Base-by-base conservation (phyloP, 495 filamentous ascomycete genomes). In the Annulohypoxylon maeteangense region DNA sequence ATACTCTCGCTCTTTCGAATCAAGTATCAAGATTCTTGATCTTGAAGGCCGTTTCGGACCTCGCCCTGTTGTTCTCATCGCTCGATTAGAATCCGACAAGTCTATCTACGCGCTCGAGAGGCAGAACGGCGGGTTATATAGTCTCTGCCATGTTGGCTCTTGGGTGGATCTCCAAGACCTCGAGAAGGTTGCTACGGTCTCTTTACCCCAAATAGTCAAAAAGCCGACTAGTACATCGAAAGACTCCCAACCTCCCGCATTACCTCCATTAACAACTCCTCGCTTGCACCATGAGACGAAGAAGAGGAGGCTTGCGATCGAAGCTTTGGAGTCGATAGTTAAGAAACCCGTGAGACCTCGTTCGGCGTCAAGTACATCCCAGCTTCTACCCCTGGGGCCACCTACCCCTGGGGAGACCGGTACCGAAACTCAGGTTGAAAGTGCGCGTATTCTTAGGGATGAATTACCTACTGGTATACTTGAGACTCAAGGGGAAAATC, bases 31-130 rank as follows among this genome's bases (percentile, higher is more conserved):
- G 47, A 83, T 87, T 25, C 76, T 92, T 22, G 89, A 91, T 61
- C 80, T 85, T 48, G 87, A 89, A 57, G 78, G 84, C 27, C 86
- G 85, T 12, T 77, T 83, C 65, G 78, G 80, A 58, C 77, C 81
- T 16, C 80, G 82, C 5, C 84, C 84, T 27, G 81, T 82, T 36
- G 84, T 96, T 1, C 86, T 97, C 8, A 85, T 93, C 44, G 91
- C 90, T 29, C 83, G 89, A 53, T 81, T 88, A 22, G 84, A 89
- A 38, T 80, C 79, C 7, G 87, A 87, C 74, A 85, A 83, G 22
- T 83, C 82, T 7, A 68, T 92, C 4, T 94, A 90, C 76, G 90
- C 88, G 12, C 77, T 97, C 32, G 94, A 97, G 79, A 80, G 87
- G n/a, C 90, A 92, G 27, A 84, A 84, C 53, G 74, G 78, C 48